A percentile compares a stretch with the other conserved stretches of the same genome.
phyloP scores from a whole-genome alignment of 2,329 filamentous ascomycete genomes.

The Tolypocladium cylindrosporum region DNA sequence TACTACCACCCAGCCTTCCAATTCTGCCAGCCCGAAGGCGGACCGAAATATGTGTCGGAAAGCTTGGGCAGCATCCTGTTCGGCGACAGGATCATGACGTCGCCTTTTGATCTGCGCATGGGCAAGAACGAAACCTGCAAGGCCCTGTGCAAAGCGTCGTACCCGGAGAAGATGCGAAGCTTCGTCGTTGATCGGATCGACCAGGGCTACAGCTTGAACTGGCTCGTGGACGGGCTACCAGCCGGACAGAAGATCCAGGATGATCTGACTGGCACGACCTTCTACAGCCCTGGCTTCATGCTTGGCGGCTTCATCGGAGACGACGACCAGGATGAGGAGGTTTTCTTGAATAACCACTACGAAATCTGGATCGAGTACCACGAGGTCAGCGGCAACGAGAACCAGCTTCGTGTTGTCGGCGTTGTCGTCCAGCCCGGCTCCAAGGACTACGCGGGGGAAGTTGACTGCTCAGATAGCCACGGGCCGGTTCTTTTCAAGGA shows the following conservation, averaged over 20 bases:
- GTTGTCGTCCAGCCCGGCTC: conserved; percentile 82
- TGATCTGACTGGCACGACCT: conserved; percentile 63
- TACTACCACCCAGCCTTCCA: conserved; percentile 86
- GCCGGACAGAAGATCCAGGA: conserved; percentile 78
- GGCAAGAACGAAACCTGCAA: conserved; percentile 80
- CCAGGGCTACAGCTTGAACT: conserved; percentile 86
- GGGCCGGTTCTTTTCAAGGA: conserved; percentile 53
- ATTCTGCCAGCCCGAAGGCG: conserved; percentile 74
- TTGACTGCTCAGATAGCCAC: conserved; percentile 53
- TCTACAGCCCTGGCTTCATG: conserved; percentile 81
- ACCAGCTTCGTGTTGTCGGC: conserved; percentile 80
- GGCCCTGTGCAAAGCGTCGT: conserved; percentile 58
- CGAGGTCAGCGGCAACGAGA: conserved; percentile 53
- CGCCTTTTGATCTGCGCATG: conserved; percentile 85
- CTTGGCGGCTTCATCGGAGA: conserved; percentile 47
- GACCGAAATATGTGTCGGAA: conserved; percentile 72
- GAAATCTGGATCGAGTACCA: conserved; percentile 93
- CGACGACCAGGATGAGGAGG: conserved; percentile 41
- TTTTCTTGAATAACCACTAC: conserved; percentile 84
- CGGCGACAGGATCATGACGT: conserved; percentile 95
- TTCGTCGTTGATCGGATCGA: conserved; percentile 79
- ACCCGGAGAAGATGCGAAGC: conserved; percentile 53
- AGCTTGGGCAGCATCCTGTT: conserved; percentile 87
- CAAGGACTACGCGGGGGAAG: conserved; percentile 43
- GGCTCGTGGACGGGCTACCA: conserved; percentile 89